phyloP scores from a whole-genome alignment of 805 yeast species.

The Blastobotrys mokoenaii region DNA sequence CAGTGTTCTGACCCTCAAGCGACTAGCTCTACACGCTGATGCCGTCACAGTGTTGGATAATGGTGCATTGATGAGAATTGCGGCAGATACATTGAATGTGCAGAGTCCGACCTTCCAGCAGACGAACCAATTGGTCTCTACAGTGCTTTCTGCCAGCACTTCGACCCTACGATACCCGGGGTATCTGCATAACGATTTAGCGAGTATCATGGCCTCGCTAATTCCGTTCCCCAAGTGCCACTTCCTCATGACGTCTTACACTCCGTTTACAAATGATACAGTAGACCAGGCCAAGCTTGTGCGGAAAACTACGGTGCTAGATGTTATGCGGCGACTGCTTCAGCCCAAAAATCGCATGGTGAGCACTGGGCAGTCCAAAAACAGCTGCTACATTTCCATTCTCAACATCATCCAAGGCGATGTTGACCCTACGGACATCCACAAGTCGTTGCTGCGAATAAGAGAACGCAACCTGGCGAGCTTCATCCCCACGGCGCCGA shows the following conservation, averaged over 20 bases:
- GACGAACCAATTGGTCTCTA: conserved; percentile 77
- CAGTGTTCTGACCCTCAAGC: conserved; percentile 68
- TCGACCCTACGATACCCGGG: conserved; percentile 88
- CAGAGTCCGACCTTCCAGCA: conserved; percentile 63
- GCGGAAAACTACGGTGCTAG: conserved; percentile 71
- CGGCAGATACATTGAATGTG: conserved; percentile 50
- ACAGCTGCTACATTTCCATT: conserved; percentile 54
- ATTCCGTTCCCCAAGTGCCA: conserved; percentile 83
- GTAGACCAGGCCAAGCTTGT: conserved; percentile 51
- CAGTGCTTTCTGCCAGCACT: conserved; percentile 76
- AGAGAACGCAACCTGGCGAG: conserved; percentile 39
- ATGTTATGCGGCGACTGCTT: conserved; percentile 71
- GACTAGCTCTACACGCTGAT: conserved; percentile 80
- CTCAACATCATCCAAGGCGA: conserved; percentile 64
- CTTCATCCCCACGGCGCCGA: conserved; percentile 82
- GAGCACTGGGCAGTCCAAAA: conserved; percentile 34
- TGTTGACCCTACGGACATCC: conserved; percentile 61
- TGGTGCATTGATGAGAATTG: conserved; percentile 68
- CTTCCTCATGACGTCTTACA: conserved; percentile 61
- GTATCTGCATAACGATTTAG: conserved; percentile 78
- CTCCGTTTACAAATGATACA: conserved; percentile 65
- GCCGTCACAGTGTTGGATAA: conserved; percentile 87
- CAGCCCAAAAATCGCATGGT: conserved; percentile 76
- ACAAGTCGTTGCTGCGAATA: conserved; percentile 33
- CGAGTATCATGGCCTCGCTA: conserved; percentile 70